Percentiles rank a stretch among this genome's conserved stretches.
These are phyloP conservation scores for Hymenoscyphus occultus DNA, from an alignment of 2,329 filamentous ascomycete species.

Conservation along the genomic window DNA sequence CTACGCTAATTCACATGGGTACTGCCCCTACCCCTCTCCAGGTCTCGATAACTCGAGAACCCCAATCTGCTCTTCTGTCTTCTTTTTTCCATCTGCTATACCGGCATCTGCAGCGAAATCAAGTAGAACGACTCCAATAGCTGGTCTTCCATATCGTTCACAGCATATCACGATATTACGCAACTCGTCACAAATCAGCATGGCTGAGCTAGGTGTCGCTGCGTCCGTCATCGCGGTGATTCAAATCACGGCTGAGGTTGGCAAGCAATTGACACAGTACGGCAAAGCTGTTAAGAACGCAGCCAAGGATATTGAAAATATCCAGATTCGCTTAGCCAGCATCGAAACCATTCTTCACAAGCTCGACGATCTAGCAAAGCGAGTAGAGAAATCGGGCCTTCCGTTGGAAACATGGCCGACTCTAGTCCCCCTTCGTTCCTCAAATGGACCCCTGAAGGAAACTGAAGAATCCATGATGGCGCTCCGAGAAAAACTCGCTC, in stretches of 20 bases:
- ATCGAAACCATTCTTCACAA: background rate
- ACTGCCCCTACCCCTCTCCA: too few species aligned
- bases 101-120: too few species aligned
- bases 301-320: background rate
- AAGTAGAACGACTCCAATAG: too few species aligned
- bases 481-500: background rate
- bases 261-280: background rate
- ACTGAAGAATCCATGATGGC: background rate
- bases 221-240: background rate
- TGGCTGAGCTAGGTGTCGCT: background rate
- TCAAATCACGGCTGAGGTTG: background rate
- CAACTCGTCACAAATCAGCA: background rate
- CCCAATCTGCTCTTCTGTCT: too few species aligned
- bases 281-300: background rate
- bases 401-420: background rate
- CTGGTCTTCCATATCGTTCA: too few species aligned
- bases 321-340: background rate
- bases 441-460: background rate
- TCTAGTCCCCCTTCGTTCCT: background rate
- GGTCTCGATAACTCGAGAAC: too few species aligned
- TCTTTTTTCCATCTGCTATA: too few species aligned
- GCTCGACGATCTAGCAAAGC: background rate
- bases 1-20: too few species aligned
- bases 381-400: background rate
- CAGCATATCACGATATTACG: too few species aligned